These are phyloP conservation scores for Microcera coccophila DNA, from an alignment of 2,329 filamentous ascomycete genomes.

Conservation along the genomic window DNA sequence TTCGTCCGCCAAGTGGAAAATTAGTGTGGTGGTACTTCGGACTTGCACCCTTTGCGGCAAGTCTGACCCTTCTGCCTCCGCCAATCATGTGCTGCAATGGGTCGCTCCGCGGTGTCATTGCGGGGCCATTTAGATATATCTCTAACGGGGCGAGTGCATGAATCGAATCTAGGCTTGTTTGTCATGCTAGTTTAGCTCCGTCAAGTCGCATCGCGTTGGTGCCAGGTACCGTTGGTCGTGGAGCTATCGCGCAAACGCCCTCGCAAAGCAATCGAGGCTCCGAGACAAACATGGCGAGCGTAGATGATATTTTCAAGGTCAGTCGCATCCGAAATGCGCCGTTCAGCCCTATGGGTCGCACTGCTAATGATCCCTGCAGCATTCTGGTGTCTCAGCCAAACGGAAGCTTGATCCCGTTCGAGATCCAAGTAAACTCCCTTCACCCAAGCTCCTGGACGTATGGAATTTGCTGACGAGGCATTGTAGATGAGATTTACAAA, in stretches of 20 bases:
- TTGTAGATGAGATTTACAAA: constrained; percentile 60
- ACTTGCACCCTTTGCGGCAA: background rate
- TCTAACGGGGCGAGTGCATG: too few species aligned
- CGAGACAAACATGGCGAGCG: constrained; percentile 53
- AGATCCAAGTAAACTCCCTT: constrained; percentile 51
- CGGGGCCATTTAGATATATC: too few species aligned
- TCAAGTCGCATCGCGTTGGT: background rate
- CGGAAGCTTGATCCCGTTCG: constrained; percentile 59
- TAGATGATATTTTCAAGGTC: constrained; percentile 58
- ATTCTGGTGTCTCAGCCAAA: constrained; percentile 50
- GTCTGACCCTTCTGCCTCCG: background rate
- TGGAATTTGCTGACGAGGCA: background rate
- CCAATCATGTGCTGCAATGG: background rate
- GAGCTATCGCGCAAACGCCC: constrained; percentile 1
- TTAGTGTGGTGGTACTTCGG: background rate
- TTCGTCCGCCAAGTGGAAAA: too few species aligned
- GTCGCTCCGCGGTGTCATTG: background rate
- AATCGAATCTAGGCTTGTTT: too few species aligned
- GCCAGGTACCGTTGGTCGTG: background rate
- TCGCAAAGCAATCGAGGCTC: too few species aligned
- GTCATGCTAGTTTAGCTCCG: too few species aligned
- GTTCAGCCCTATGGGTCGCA: background rate
- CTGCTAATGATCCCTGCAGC: constrained; percentile 20
- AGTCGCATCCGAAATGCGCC: background rate
- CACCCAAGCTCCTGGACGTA: background rate